Conservation (phyloP, 2,329 filamentous ascomycete species). For the Thielaviopsis punctulata region DNA sequence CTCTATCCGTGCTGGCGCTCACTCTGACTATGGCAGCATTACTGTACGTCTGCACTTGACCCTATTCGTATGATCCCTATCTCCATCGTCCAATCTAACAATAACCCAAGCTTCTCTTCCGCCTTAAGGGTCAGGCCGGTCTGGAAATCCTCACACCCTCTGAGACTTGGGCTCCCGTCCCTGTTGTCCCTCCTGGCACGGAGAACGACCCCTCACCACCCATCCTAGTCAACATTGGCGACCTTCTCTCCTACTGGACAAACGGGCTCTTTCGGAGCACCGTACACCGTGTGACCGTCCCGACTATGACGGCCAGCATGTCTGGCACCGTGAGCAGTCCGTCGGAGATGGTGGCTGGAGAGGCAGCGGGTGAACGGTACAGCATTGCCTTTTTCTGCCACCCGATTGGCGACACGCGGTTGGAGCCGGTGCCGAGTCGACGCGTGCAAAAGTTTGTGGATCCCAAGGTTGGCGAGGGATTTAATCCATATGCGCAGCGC, state of each 20-base stretch:
- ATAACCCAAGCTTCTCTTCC: constrained; percentile 53
- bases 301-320: constrained; percentile 14
- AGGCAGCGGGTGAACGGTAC: constrained; percentile 35
- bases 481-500: constrained; percentile 32
- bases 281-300: constrained; percentile 73
- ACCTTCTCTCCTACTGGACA: constrained; percentile 72
- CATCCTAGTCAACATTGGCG: constrained; percentile 62
- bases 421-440: constrained; percentile 44
- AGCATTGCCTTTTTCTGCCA: constrained; percentile 55
- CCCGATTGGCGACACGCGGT: constrained; percentile 33
- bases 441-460: constrained; percentile 29
- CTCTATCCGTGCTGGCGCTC: constrained; percentile 66
- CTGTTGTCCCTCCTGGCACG: constrained; percentile 45
- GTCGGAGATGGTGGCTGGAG: constrained; percentile 1
- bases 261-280: constrained; percentile 74
- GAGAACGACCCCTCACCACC: constrained; percentile 45
- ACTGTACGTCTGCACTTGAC: constrained; percentile 20
- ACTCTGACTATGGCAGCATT: constrained; percentile 67
- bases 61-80: not conserved
- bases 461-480: constrained; percentile 18
- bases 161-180: constrained; percentile 43
- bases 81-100: not conserved
- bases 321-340: not conserved
- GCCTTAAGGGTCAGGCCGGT: constrained; percentile 67
- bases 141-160: constrained; percentile 58